phyloP scores from a whole-genome alignment of 2,329 filamentous ascomycete genomes.

The Cucurbitaria berberidis region DNA sequence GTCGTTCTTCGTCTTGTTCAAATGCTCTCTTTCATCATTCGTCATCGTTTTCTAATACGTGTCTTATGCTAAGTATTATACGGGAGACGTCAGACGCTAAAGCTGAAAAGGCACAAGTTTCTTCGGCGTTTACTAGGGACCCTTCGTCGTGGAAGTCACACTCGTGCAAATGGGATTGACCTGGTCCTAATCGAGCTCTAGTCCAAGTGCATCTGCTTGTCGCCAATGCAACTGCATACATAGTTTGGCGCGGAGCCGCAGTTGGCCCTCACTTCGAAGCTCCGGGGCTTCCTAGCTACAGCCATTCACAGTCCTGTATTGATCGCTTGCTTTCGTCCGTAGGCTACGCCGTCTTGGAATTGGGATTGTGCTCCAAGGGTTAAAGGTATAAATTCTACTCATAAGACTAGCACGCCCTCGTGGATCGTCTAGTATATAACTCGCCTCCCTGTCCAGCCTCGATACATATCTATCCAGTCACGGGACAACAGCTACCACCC shows the following conservation, averaged over 20 bases:
- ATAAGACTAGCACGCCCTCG: conserved; percentile 5
- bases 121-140: not conserved
- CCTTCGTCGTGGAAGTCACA: conserved; percentile 14
- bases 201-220: conserved; percentile 15
- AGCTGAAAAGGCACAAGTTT: conserved; percentile 5
- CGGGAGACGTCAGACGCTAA: not conserved
- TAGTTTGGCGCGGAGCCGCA: conserved; percentile 31
- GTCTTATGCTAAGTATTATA: not conserved
- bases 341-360: conserved; percentile 21
- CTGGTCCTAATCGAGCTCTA: conserved; percentile 7
- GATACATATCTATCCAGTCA: conserved; percentile 15
- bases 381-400: conserved; percentile 15
- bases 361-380: conserved; percentile 19
- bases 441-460: conserved; percentile 5
- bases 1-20: not conserved
- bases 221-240: conserved; percentile 22
- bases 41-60: not conserved
- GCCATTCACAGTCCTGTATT: conserved; percentile 18
- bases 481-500: conserved; percentile 11
- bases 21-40: not conserved
- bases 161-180: conserved; percentile 17
- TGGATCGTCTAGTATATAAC: conserved; percentile 17
- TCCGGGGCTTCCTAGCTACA: conserved; percentile 17
- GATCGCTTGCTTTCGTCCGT: conserved; percentile 36
- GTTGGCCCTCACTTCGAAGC: conserved; percentile 20